Conservation (phyloP, 169 alveolate species). For the Cryptosporidium baileyi region DNA sequence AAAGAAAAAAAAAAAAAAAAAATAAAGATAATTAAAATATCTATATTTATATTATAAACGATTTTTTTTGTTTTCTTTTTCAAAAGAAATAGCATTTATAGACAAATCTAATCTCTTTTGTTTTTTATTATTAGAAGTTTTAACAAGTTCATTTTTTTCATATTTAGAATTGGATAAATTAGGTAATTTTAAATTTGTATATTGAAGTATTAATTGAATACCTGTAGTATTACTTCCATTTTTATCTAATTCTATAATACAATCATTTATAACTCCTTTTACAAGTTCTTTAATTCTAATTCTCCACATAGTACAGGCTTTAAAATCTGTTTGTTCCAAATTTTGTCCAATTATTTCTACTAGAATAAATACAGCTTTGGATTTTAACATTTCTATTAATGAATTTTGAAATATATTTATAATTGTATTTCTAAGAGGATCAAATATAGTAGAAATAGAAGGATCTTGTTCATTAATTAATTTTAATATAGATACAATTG, state of each 20-base stretch:
- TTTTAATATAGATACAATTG: constrained; percentile 34
- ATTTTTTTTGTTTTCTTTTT: not conserved
- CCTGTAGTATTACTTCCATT: constrained; percentile 20
- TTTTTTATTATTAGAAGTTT: not conserved
- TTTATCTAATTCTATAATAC: not conserved
- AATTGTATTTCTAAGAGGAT: constrained; percentile 17
- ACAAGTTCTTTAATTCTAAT: constrained; percentile 4
- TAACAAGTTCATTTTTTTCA: not conserved
- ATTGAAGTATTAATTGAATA: constrained; percentile 5
- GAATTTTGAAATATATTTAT: not conserved
- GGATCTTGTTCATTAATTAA: constrained; percentile 13
- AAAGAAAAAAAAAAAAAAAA: not conserved
- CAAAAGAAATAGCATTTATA: not conserved
- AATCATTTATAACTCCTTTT: not conserved
- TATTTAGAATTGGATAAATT: not conserved
- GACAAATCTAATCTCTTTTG: too few relatives aligned
- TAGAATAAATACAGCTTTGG: constrained; percentile 58
- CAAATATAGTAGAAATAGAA: constrained; percentile 21
- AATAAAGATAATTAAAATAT: not conserved
- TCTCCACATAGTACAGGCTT: constrained; percentile 39
- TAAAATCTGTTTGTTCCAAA: constrained; percentile 2
- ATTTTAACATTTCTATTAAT: constrained; percentile 21
- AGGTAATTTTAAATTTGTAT: not conserved
- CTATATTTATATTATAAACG: not conserved
- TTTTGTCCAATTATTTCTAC: constrained; percentile 68